Evolutionary conservation across 805 yeast genomes (phyloP), one percentile per base, ranked within the genome.

Genomic region (Grigorovia yakushimaensis): DNA sequence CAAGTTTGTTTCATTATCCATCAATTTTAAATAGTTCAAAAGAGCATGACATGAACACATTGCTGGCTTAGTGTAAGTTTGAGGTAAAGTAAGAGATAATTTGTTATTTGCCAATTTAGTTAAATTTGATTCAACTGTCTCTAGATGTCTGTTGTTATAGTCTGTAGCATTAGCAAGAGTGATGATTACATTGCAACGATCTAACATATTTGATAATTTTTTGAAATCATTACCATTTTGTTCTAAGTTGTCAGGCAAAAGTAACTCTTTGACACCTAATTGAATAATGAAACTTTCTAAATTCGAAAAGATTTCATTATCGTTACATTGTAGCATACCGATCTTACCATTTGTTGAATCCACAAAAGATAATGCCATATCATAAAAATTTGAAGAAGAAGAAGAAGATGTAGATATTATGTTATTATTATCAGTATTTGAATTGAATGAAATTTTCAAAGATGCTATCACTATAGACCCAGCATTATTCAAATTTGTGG

Each of bases 231-330:
- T 49, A 7, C 45, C 41, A 38, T 60, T 58, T 45, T 57, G 57
- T 39, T 54, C 54, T 7, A 57, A 47, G 15, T 57, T 41, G 43
- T 64, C 66, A 11, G 83, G 82, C 5, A 91, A 56, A 15, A 93
- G 61, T 39, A 88, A 81, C 61, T 93, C 98, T 57, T 84, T 86
- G 6, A 88, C 87, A 19, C 95, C 96, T 35, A 88, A 69, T 63
- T 93, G 99, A 54, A 93, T 83, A 49, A 89, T 64, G 44, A 88
- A 72, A 42, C 94, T 81, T 62, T 93, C 98, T 51, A 91, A 65
- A 59, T 89, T 91, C 1, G 95, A 81, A 56, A 77, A 88, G 9
- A 88, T 72, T 43, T 91, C 98, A 59, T 87, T 88, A 62, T 93
- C 99, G 9, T 76, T 76, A 53, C 91, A 84, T 60, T 89, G 95